phyloP scores from a whole-genome alignment of 2,329 filamentous ascomycete species.

The Fusarium napiforme region DNA sequence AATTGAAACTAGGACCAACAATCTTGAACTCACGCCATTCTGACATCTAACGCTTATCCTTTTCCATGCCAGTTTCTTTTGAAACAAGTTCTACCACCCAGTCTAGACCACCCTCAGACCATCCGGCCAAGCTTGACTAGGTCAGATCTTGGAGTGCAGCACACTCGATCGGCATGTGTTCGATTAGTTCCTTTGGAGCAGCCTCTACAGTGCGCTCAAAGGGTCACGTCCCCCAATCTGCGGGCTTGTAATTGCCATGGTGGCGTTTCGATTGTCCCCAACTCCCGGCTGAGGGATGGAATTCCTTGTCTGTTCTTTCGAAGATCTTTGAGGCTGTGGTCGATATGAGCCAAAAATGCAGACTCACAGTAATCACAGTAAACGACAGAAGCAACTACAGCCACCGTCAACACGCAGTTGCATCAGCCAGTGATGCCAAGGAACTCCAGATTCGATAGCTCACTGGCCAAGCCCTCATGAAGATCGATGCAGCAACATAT shows the following conservation, averaged over 20 bases:
- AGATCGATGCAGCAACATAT: background rate
- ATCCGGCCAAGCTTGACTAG: background rate
- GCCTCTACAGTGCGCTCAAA: background rate
- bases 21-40: background rate
- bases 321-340: background rate
- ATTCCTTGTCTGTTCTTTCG: background rate
- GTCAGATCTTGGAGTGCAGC: background rate
- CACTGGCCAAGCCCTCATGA: background rate
- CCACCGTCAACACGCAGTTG: background rate
- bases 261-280: background rate
- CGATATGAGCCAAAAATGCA: background rate
- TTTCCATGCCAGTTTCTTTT: background rate
- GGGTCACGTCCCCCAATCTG: background rate
- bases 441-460: background rate
- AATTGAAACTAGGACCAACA: background rate
- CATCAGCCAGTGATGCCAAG: background rate
- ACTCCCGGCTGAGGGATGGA: background rate
- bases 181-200: background rate
- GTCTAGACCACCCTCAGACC: background rate
- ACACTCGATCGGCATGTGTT: background rate
- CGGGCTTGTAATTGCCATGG: background rate
- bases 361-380: background rate
- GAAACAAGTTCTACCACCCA: slow-evolving; percentile 10
- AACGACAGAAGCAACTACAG: background rate
- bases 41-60: slow-evolving; percentile 3